A percentile compares a stretch with the other conserved stretches of the same genome.
phyloP scores from a whole-genome alignment of 1,139 yeast species.

The Suhomyces bribrorum region DNA sequence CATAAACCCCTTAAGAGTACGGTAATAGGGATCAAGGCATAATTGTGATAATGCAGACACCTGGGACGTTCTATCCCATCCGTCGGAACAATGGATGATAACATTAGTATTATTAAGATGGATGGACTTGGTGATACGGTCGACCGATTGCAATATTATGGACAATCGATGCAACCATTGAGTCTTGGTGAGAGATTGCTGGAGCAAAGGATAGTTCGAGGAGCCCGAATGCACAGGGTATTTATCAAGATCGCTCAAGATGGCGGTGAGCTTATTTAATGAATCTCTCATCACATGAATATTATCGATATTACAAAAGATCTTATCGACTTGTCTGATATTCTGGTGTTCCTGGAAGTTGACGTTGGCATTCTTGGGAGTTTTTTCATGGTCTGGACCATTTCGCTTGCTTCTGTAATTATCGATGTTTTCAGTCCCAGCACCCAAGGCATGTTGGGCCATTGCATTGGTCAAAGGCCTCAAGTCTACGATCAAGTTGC shows the following conservation, averaged over 20 bases:
- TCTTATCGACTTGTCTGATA: slow-evolving; percentile 47
- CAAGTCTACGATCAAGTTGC: slow-evolving; percentile 83
- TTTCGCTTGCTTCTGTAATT: slow-evolving; percentile 54
- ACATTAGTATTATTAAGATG: slow-evolving; percentile 82
- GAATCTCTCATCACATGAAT: slow-evolving; percentile 95
- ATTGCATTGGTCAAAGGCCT: slow-evolving; percentile 92
- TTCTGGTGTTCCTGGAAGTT: slow-evolving; percentile 10
- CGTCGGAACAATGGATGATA: slow-evolving; percentile 92
- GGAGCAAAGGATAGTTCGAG: slow-evolving; percentile 30
- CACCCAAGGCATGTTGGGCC: slow-evolving; percentile 96
- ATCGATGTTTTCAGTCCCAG: slow-evolving; percentile 93
- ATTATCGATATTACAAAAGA: slow-evolving; percentile 89
- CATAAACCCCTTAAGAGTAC: slow-evolving; percentile 87
- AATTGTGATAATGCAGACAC: slow-evolving; percentile 81
- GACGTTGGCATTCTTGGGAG: slow-evolving; percentile 9
- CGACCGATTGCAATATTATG: slow-evolving; percentile 72
- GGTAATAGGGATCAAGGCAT: slow-evolving; percentile 85
- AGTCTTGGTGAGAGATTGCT: slow-evolving; percentile 57
- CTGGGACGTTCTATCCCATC: slow-evolving; percentile 97
- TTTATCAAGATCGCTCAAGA: slow-evolving; percentile 69
- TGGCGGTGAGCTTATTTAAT: slow-evolving; percentile 59
- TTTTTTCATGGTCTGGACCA: slow-evolving; percentile 13
- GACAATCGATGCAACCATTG: slow-evolving; percentile 80
- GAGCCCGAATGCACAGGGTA: slow-evolving; percentile 28
- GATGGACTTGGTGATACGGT: slow-evolving; percentile 73